Evolutionary conservation across 1,284 basidiomycete genomes (phyloP).

Genomic region (Ceratobasidium sp.): DNA sequence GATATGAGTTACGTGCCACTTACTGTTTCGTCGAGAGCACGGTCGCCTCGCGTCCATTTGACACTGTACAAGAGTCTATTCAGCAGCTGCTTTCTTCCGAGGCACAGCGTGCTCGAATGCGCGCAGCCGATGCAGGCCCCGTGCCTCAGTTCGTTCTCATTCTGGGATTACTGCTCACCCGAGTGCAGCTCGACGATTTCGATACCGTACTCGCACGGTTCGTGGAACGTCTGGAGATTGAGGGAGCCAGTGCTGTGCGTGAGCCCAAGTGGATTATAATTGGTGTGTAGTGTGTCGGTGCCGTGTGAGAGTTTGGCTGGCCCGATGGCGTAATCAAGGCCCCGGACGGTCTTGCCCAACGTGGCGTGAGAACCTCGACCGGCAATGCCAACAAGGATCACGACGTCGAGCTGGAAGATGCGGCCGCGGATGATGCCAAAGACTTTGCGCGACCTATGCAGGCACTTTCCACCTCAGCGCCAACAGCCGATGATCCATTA

Average conservation of each 20-base stretch:
- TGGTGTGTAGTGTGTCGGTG: slow-evolving; percentile 85
- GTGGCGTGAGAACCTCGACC: slow-evolving; percentile 41
- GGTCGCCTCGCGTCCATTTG: slow-evolving; percentile 89
- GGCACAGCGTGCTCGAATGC: slow-evolving; percentile 69
- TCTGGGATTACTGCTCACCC: slow-evolving; percentile 96
- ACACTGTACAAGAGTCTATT: slow-evolving; percentile 88
- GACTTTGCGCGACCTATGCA: slow-evolving; percentile 69
- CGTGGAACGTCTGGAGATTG: slow-evolving; percentile 82
- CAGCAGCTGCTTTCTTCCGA: slow-evolving; percentile 85
- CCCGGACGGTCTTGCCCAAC: slow-evolving; percentile 39
- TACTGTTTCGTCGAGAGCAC: slow-evolving; percentile 98
- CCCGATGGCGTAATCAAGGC: slow-evolving; percentile 75
- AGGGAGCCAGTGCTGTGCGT: slow-evolving; percentile 69
- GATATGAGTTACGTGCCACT: slow-evolving; percentile 86
- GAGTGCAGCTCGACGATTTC: slow-evolving; percentile 94
- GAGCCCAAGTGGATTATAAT: slow-evolving; percentile 98
- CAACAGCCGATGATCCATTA: slow-evolving; percentile 58
- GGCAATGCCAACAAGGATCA: slow-evolving; percentile 32
- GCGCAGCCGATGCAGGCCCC: slow-evolving; percentile 79
- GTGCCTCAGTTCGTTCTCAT: slow-evolving; percentile 88
- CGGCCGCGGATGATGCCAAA: slow-evolving; percentile 72
- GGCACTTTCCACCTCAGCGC: slow-evolving; percentile 47
- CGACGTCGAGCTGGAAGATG: slow-evolving; percentile 52
- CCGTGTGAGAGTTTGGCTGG: slow-evolving; percentile 91
- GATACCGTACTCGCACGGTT: slow-evolving; percentile 83